These are phyloP conservation scores for Vitis rotundifolia DNA, from an alignment of 164 flowering plant genomes.

Conservation along the genomic window DNA sequence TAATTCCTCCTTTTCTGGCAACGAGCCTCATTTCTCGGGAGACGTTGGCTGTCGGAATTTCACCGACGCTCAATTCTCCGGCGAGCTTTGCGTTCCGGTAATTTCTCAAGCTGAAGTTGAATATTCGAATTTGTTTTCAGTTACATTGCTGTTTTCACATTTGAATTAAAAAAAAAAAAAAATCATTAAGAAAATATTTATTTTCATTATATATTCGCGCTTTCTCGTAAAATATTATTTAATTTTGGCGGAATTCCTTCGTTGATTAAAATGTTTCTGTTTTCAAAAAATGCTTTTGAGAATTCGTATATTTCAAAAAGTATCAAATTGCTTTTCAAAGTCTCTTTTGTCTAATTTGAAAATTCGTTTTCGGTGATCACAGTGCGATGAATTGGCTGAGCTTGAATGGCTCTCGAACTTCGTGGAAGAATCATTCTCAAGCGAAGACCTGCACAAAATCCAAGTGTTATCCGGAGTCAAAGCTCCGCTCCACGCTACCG, in stretches of 20 bases:
- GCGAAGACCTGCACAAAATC: conserved; percentile 52
- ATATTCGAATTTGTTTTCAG: not conserved
- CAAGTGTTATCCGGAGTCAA: no score
- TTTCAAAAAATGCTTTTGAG: no score
- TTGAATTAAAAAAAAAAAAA: no score
- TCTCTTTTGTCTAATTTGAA: no score
- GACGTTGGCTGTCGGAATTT: conserved; percentile 32
- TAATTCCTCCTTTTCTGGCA: conserved; percentile 63
- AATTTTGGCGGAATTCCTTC: no score
- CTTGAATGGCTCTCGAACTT: conserved; percentile 96
- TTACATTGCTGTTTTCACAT: not conserved
- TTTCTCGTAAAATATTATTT: no score
- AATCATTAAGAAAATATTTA: no score
- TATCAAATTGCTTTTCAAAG: no score
- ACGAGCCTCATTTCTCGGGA: conserved; percentile 34
- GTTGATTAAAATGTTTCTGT: no score
- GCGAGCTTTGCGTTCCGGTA: conserved; percentile 92
- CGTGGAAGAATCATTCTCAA: conserved; percentile 87
- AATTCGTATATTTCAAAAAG: no score
- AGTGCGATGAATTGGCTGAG: conserved; percentile 90
- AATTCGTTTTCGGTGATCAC: conserved; percentile 16
- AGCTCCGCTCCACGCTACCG: conserved; percentile 33
- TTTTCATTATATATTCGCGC: no score
- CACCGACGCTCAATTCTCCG: conserved; percentile 54
- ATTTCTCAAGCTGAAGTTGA: conserved; percentile 1